phyloP scores from a whole-genome alignment of 768 basidiomycete species.

The Tylopilus sp. region DNA sequence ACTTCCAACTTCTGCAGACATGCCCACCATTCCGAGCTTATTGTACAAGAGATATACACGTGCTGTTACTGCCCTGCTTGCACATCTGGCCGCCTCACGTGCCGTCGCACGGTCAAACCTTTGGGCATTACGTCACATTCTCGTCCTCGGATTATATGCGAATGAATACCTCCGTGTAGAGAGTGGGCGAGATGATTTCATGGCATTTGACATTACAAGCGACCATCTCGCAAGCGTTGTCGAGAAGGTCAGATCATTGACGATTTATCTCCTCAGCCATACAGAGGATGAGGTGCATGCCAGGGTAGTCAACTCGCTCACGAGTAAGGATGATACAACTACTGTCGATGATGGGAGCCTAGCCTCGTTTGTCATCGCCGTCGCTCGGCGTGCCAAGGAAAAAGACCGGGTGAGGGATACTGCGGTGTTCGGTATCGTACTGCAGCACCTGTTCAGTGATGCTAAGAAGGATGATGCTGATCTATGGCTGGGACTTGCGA shows the following conservation, averaged over 20 bases:
- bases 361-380: constrained; percentile 30
- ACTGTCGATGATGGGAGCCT: constrained; percentile 16
- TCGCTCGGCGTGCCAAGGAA: constrained; percentile 30
- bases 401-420: constrained; percentile 52
- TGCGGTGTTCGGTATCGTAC: constrained; percentile 55
- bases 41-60: constrained; percentile 52
- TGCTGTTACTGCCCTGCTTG: constrained; percentile 51
- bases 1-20: constrained; percentile 42
- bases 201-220: constrained; percentile 23
- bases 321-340: constrained; percentile 26
- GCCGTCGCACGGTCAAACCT: constrained; percentile 53
- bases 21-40: constrained; percentile 8
- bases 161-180: constrained; percentile 58
- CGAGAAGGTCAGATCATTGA: constrained; percentile 46
- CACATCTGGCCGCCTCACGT: constrained; percentile 55
- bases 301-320: constrained; percentile 35
- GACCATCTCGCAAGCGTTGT: constrained; percentile 37
- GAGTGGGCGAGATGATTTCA: constrained; percentile 45
- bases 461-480: constrained; percentile 66
- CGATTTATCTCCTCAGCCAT: constrained; percentile 56
- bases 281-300: constrained; percentile 52
- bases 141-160: constrained; percentile 59
- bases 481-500: constrained; percentile 69
- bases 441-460: constrained; percentile 59
- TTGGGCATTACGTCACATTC: constrained; percentile 69